Evolutionary conservation across 2,329 filamentous ascomycete genomes (phyloP).

Genomic region (Xylaria sp.): DNA sequence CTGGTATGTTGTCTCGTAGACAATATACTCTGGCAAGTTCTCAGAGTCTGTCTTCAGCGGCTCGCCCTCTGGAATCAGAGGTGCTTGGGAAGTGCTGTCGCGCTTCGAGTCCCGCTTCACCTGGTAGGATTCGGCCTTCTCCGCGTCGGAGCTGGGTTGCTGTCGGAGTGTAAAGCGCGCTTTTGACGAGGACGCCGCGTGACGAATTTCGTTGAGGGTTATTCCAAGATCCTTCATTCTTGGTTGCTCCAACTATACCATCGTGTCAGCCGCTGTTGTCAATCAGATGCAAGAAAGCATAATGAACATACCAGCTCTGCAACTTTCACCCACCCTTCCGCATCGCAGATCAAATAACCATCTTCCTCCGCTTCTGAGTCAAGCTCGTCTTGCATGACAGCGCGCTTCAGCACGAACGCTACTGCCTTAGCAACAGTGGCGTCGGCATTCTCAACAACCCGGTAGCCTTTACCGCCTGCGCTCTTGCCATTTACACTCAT

Average conservation of each 20-base stretch:
- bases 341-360: slow-evolving; percentile 51
- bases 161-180: slow-evolving; percentile 52
- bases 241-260: slow-evolving; percentile 51
- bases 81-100: slow-evolving; percentile 39
- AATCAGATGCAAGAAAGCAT: not conserved
- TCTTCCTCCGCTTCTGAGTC: slow-evolving; percentile 48
- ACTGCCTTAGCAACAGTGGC: slow-evolving; percentile 55
- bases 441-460: slow-evolving; percentile 56
- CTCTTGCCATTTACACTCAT: slow-evolving; percentile 51
- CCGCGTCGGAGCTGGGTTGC: slow-evolving; percentile 40
- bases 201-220: slow-evolving; percentile 52
- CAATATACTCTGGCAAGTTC: slow-evolving; percentile 55
- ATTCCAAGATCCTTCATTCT: slow-evolving; percentile 52
- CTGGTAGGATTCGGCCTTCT: slow-evolving; percentile 50
- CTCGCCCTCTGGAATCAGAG: slow-evolving; percentile 48
- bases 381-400: slow-evolving; percentile 51
- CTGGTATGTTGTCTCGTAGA: slow-evolving; percentile 59
- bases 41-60: slow-evolving; percentile 48
- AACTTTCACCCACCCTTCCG: slow-evolving; percentile 56
- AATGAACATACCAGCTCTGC: slow-evolving; percentile 53
- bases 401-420: slow-evolving; percentile 56
- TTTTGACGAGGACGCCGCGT: slow-evolving; percentile 52
- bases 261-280: slow-evolving; percentile 22
- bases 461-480: slow-evolving; percentile 53
- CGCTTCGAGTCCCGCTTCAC: slow-evolving; percentile 51